Conservation (phyloP, 1,284 basidiomycete species). For the Apiotrichum domesticum region DNA sequence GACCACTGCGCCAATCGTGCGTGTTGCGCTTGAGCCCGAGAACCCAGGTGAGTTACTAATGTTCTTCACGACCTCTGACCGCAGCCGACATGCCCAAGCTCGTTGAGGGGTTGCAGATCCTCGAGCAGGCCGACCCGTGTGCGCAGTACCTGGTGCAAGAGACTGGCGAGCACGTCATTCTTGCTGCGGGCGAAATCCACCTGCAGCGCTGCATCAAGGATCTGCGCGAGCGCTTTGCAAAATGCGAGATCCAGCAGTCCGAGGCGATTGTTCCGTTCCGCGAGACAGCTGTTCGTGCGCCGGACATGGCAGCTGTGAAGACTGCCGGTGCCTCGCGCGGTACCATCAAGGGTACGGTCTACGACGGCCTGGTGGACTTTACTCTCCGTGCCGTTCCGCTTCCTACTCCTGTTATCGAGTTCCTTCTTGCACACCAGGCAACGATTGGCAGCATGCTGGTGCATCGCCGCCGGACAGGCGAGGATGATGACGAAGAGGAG, state of each 20-base stretch:
- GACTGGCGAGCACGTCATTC: slow-evolving; percentile 95
- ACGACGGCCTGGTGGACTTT: slow-evolving; percentile 71
- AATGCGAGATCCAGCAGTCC: slow-evolving; percentile 85
- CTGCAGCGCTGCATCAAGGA: slow-evolving; percentile 96
- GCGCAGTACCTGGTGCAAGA: slow-evolving; percentile 95
- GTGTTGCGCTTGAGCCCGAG: slow-evolving; percentile 86
- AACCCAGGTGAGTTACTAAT: slow-evolving; percentile 54
- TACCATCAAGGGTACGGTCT: slow-evolving; percentile 64
- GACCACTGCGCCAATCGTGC: slow-evolving; percentile 80
- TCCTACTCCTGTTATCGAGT: slow-evolving; percentile 61
- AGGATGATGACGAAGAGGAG: slow-evolving; percentile 21
- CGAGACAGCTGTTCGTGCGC: slow-evolving; percentile 79
- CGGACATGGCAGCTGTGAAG: slow-evolving; percentile 84
- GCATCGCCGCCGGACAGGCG: slow-evolving; percentile 29
- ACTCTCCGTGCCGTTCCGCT: slow-evolving; percentile 76
- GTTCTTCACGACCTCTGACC: background rate
- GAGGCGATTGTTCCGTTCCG: slow-evolving; percentile 97
- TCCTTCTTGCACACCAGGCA: slow-evolving; percentile 64
- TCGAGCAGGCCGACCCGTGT: slow-evolving; percentile 94
- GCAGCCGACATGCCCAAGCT: slow-evolving; percentile 86
- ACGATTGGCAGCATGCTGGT: slow-evolving; percentile 40
- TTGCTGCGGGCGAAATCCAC: slow-evolving; percentile 94
- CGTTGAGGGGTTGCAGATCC: slow-evolving; percentile 75
- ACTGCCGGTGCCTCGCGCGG: slow-evolving; percentile 66
- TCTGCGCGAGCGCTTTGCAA: slow-evolving; percentile 87